Base-by-base conservation (phyloP, 169 alveolate species). In the Theileria parva region DNA sequence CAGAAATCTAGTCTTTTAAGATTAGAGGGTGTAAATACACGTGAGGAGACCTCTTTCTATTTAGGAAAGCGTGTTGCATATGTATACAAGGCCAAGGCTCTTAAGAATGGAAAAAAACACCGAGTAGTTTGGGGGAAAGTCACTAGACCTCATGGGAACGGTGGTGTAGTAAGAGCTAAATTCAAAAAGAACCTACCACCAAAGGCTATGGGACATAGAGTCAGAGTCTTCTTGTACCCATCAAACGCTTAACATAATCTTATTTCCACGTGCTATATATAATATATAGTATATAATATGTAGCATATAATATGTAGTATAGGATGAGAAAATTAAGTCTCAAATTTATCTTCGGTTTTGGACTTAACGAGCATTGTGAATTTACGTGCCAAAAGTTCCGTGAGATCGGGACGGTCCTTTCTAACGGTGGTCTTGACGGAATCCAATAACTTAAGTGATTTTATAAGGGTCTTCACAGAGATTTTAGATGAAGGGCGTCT, bases 81-180 rank as follows among this genome's bases (percentile, higher is more conserved):
- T 93, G 97, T 97, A 59, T 97, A 96, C 96, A 95, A 96, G 94
- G 98, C 98, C 71, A 95, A 95, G 92, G 93, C 87, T 65, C 92
- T 91, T 77, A 94, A 93, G 87, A 92, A 92, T 86, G 97, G 98
- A 86, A 92, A 96, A 86, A 95, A 94, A 85, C 96, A 91, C 92
- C 93, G 99, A 89, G 98, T 96, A 66, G 95, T 97, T 81, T 97
- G 99, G 99, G 99, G 99, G 70, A 95, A 97, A 92, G 94, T 98
- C 79, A 93, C 98, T 66, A 94, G 97, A 64, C 92, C 99, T 8
- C 99, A 97, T 86, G 99, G 99, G 67, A 95, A 95, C 92, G 96
- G 97, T 74, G 99, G 99, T 50, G 95, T 94, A 21, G 98, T 97
- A 39, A 93, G 99, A 72, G 99, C 99, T 39, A 93, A 92, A 85